Base-by-base conservation (phyloP, 139 green algal genomes). In the Mesostigma viride region DNA sequence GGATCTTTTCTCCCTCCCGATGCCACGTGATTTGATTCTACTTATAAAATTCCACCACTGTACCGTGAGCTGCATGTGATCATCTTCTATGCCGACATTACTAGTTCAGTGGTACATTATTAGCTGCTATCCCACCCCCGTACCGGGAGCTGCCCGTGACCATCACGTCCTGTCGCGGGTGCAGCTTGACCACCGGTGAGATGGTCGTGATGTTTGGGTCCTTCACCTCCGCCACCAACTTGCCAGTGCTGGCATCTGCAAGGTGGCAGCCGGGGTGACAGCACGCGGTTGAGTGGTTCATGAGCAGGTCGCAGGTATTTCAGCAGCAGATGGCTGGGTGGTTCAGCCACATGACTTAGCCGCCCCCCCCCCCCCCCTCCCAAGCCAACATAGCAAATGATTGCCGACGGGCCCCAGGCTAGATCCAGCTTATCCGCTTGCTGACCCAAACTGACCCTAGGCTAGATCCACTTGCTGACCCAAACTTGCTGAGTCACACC, bases 201-300 rank as follows among this genome's bases (percentile, higher is more conserved):
- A 95, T 95, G 72, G 86, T 92, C 40, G 74, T 79, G 24, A 95
- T 72, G 77, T 94, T 89, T 27, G 74, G 62, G 67, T 95, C 89
- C 0, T 76, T 70, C 27, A 94, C 71, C 58, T 81, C 62, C 5
- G 35, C 61, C 51, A 92, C 68, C 44, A 88, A 62, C 11, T 31
- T 30, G 20, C 89, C 89, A 0, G 78, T 86, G 56, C 58, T 44
- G 0, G 80, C 79, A 62, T 92, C 85, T 34, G 56, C 17, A 26
- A 33, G 22, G 45, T 56, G n/a, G n/a, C n/a, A n/a, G n/a, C n/a
- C n/a, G n/a, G n/a, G n/a, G n/a, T n/a, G n/a, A n/a, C n/a, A n/a
- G n/a, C n/a, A n/a, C n/a, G n/a, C n/a, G n/a, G n/a, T n/a, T n/a
- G n/a, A n/a, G n/a, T n/a, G n/a, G n/a, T n/a, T n/a, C n/a, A n/a